A percentile compares a stretch with the other conserved stretches of the same genome.
Conservation (phyloP, 768 basidiomycete species). For the Termitomyces sp. region DNA sequence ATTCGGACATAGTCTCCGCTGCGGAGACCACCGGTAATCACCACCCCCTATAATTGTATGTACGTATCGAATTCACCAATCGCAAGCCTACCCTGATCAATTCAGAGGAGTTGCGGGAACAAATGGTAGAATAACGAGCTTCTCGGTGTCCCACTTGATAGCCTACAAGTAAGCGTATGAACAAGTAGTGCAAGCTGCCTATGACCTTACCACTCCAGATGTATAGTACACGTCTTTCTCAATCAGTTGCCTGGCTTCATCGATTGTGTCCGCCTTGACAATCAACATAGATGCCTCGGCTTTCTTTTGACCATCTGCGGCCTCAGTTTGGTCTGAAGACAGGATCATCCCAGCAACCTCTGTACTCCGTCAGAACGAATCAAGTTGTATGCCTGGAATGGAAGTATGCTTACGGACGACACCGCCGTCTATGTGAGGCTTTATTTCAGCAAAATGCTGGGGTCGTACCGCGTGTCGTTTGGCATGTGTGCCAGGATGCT, state of each 20-base stretch:
- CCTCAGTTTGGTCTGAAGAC: slow-evolving; percentile 35
- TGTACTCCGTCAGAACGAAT: slow-evolving; percentile 14
- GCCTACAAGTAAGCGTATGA: slow-evolving; percentile 1
- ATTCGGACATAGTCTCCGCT: neutral
- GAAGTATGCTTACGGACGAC: slow-evolving; percentile 30
- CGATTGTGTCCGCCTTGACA: slow-evolving; percentile 44
- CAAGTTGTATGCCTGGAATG: neutral
- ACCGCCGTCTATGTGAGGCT: slow-evolving; percentile 30
- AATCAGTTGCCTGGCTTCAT: slow-evolving; percentile 27
- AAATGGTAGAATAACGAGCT: slow-evolving; percentile 44
- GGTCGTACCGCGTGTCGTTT: slow-evolving; percentile 41
- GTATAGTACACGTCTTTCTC: slow-evolving; percentile 33
- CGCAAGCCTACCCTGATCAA: slow-evolving; percentile 1
- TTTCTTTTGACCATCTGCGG: slow-evolving; percentile 28
- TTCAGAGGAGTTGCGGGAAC: slow-evolving; percentile 26
- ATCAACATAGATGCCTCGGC: slow-evolving; percentile 49
- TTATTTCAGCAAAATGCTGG: slow-evolving; percentile 35
- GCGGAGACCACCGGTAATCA: slow-evolving; percentile 3
- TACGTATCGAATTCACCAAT: neutral
- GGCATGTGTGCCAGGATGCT: slow-evolving; percentile 34
- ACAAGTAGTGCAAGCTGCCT: neutral
- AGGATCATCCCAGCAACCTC: slow-evolving; percentile 46
- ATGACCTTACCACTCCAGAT: slow-evolving; percentile 28
- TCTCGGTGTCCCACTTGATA: slow-evolving; percentile 55
- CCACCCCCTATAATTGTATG: neutral